Evolutionary conservation across 257 asterid species (phyloP), one percentile per base, ranked within the genome.

Genomic region (Nicotiana knightiana): DNA sequence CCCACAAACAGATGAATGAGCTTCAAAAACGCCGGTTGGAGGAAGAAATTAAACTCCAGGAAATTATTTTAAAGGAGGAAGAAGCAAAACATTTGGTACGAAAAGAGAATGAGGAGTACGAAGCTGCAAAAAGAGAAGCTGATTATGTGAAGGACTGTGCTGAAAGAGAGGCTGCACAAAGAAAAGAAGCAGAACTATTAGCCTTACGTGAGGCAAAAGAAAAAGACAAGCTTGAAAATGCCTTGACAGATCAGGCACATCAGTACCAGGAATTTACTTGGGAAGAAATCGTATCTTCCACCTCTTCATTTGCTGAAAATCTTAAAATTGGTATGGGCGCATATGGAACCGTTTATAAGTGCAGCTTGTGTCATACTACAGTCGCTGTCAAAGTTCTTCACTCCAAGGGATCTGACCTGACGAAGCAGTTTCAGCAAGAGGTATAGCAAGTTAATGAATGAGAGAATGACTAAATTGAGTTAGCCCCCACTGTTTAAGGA

Each of bases 311-410:
- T 71, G 86, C 93, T 1, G 93, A 93, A 79, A 76, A 88, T 84
- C 97, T 89, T 53, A 90, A 86, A 88, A 90, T 95, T 59, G 99
- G 99, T 81, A 90, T 83, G 91, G 99, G 99, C 63, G 93, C 93
- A 3, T 90, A 91, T 65, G 99, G 99, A 81, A 91, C 94, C 53
- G 97, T 95, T n/a, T 95, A 95, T 48, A 92, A 89, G 86, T 87
- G 98, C 92, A 88, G 88, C 87, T 89, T 93, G 79, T 95, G 88
- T 88, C 97, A 92, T 87, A 92, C 96, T 83, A 86, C 88, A 80
- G 98, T 93, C 57, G 99, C 99, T 21, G 96, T 91, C 51, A 95
- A 95, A 86, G 84, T 95, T 81, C 98, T 95, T 82, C 93, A 88
- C 85, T 87, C 91, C 18, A 84, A 86, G 83, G 97, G 89, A 76